Conservation (phyloP, 805 yeast species). For the Candida vartiovaarae region DNA sequence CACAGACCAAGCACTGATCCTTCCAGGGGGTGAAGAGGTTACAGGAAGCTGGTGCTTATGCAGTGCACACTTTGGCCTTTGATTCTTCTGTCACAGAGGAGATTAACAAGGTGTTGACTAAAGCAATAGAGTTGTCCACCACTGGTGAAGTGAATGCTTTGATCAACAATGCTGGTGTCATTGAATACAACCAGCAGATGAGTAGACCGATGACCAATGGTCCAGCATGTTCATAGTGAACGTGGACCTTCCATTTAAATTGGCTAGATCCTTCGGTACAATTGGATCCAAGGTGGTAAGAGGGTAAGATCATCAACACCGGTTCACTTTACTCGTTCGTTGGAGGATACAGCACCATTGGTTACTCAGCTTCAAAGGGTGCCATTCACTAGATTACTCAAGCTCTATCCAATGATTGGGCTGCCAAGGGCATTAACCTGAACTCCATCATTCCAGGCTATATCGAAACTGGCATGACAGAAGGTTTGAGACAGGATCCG, state of each 20-base stretch:
- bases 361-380: constrained; percentile 83
- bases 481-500: constrained; percentile 22
- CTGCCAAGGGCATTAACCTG: constrained; percentile 36
- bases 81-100: constrained; percentile 18
- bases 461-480: constrained; percentile 40
- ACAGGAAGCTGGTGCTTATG: constrained; percentile 42
- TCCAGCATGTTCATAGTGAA: constrained; percentile 63
- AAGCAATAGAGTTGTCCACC: constrained; percentile 49
- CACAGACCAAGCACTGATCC: constrained; percentile 19
- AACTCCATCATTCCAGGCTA: constrained; percentile 47
- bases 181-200: constrained; percentile 51
- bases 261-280: constrained; percentile 68
- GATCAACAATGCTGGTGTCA: constrained; percentile 85
- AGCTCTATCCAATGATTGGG: constrained; percentile 59
- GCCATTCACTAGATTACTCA: constrained; percentile 65
- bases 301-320: constrained; percentile 76
- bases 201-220: constrained; percentile 43
- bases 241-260: constrained; percentile 69
- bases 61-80: constrained; percentile 41
- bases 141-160: constrained; percentile 64
- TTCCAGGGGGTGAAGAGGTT: constrained; percentile 21
- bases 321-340: constrained; percentile 52
- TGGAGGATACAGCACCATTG: constrained; percentile 34
- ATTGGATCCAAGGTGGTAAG: constrained; percentile 42
- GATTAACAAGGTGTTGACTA: constrained; percentile 20